Evolutionary conservation across 345 rosid species (phyloP).

Genomic region (Hypericum perforatum): DNA sequence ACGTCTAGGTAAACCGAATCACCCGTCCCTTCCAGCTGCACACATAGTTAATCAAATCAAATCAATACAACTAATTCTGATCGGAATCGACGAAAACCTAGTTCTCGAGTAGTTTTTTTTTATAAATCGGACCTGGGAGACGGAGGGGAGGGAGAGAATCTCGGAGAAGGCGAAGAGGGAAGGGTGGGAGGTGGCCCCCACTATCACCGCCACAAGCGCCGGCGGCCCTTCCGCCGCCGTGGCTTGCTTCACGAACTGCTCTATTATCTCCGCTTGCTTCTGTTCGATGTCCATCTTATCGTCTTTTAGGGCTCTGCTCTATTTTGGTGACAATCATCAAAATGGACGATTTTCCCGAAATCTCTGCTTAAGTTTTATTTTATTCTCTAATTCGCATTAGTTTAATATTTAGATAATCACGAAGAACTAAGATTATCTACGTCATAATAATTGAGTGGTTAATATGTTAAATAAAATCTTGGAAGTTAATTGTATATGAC

Average conservation of each 20-base stretch:
- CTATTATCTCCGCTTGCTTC: slow-evolving; percentile 65
- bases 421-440: too few species aligned
- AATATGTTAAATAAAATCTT: too few species aligned
- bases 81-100: neutral
- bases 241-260: slow-evolving; percentile 51
- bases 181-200: slow-evolving; percentile 80
- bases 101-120: neutral
- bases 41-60: neutral
- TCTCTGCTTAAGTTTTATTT: too few species aligned
- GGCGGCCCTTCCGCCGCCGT: slow-evolving; percentile 44
- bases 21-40: slow-evolving; percentile 83
- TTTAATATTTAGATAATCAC: too few species aligned
- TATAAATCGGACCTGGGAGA: slow-evolving; percentile 37
- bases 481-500: too few species aligned
- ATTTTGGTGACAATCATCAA: too few species aligned
- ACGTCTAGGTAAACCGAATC: slow-evolving; percentile 43
- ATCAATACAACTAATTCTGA: neutral
- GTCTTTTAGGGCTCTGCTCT: too few species aligned
- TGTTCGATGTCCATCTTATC: slow-evolving; percentile 71
- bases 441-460: too few species aligned
- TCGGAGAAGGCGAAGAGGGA: slow-evolving; percentile 91
- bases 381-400: too few species aligned
- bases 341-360: too few species aligned
- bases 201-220: slow-evolving; percentile 40
- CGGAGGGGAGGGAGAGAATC: slow-evolving; percentile 59